Conservation (phyloP, 1,284 basidiomycete species). For the Mixia osmundae region DNA sequence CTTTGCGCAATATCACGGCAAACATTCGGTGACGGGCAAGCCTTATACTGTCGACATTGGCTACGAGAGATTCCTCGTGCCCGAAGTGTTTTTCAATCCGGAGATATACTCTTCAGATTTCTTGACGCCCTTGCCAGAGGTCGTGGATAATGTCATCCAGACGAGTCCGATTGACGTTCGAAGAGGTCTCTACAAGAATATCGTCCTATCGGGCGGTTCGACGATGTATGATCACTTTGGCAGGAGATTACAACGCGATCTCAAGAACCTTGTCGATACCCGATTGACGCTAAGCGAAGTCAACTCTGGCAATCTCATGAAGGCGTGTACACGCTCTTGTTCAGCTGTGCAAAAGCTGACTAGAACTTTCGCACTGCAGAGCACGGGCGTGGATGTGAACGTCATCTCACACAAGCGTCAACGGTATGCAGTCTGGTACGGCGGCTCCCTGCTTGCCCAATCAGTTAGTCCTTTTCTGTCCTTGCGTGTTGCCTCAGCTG, state of each 20-base stretch:
- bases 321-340: constrained; percentile 28
- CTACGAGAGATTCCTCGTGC: constrained; percentile 95
- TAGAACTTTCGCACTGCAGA: constrained; percentile 29
- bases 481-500: background rate
- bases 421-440: constrained; percentile 95
- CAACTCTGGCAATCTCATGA: constrained; percentile 49
- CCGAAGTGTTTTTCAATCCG: constrained; percentile 99
- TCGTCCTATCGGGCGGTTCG: constrained; percentile 79
- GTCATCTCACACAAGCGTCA: constrained; percentile 98
- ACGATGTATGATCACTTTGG: constrained; percentile 98
- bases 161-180: constrained; percentile 87
- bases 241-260: constrained; percentile 75
- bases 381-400: constrained; percentile 81
- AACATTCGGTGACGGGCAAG: constrained; percentile 79
- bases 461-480: constrained; percentile 33
- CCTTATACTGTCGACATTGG: constrained; percentile 83
- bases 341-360: background rate
- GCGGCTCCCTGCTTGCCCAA: constrained; percentile 77
- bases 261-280: constrained; percentile 81
- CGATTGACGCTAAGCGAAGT: constrained; percentile 55
- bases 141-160: constrained; percentile 92
- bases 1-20: constrained; percentile 82
- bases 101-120: constrained; percentile 97
- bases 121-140: constrained; percentile 83
- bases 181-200: constrained; percentile 89